A percentile compares a stretch with the other conserved stretches of the same genome.
phyloP scores from a whole-genome alignment of 345 rosid genomes.

The Dipteronia sinensis region DNA sequence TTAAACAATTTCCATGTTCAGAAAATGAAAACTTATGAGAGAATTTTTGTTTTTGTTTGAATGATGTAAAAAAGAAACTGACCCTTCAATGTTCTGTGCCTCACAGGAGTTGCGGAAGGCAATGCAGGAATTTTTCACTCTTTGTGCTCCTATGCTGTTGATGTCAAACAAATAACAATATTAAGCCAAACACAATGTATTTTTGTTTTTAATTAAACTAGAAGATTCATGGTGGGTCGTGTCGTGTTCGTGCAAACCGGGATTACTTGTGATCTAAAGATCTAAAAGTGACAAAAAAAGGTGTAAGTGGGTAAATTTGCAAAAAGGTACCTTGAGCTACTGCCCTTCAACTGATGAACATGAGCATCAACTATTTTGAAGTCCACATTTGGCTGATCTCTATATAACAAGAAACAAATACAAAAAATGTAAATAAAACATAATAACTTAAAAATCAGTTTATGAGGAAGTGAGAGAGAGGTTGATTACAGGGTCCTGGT shows the following conservation, averaged over 20 bases:
- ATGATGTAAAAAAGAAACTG: slow-evolving; percentile 28
- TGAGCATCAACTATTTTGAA: slow-evolving; percentile 83
- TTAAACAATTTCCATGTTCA: background rate
- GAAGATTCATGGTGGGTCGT: too few relatives aligned
- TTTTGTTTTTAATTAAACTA: too few relatives aligned
- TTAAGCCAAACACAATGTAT: background rate
- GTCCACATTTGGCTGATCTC: slow-evolving; percentile 77
- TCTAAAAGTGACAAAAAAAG: too few relatives aligned
- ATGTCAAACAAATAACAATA: slow-evolving; percentile 16
- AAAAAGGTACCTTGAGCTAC: slow-evolving; percentile 78
- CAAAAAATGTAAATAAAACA: background rate
- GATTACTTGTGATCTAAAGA: too few relatives aligned
- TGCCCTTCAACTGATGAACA: slow-evolving; percentile 97
- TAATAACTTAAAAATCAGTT: background rate
- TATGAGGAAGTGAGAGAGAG: background rate
- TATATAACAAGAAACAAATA: slow-evolving; percentile 20
- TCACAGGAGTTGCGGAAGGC: slow-evolving; percentile 82
- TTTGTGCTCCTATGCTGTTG: slow-evolving; percentile 86
- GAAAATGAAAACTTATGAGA: too few relatives aligned
- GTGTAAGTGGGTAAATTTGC: background rate
- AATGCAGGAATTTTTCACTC: slow-evolving; percentile 81
- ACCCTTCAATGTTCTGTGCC: slow-evolving; percentile 78
- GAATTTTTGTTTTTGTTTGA: too few relatives aligned
- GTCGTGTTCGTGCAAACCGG: too few relatives aligned
- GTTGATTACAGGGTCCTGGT: slow-evolving; percentile 61